Conservation (phyloP, 2,329 filamentous ascomycete species). For the Colletotrichum incanum region DNA sequence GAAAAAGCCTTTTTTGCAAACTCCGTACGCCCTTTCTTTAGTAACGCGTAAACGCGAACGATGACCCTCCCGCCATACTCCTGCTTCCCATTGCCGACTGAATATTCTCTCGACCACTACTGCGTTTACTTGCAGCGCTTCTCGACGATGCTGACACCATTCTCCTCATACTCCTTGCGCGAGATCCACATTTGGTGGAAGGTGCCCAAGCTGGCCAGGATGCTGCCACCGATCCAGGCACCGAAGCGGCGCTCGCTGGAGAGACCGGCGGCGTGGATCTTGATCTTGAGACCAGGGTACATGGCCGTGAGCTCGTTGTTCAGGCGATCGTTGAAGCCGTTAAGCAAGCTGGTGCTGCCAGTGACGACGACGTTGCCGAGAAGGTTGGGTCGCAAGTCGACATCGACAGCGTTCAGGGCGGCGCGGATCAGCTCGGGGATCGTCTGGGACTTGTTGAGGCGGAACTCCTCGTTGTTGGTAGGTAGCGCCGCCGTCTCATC, state of each 20-base stretch:
- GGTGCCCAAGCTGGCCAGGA: conserved; percentile 93
- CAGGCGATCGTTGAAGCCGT: conserved; percentile 92
- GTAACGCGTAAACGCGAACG: conserved; percentile 28
- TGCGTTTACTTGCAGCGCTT: conserved; percentile 88
- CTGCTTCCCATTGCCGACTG: conserved; percentile 26
- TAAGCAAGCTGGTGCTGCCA: conserved; percentile 87
- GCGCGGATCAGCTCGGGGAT: conserved; percentile 87
- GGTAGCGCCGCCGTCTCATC: conserved; percentile 84
- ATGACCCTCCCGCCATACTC: conserved; percentile 38
- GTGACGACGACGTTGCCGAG: conserved; percentile 94
- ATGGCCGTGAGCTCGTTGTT: conserved; percentile 86
- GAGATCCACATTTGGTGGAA: conserved; percentile 99
- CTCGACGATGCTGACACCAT: conserved; percentile 90
- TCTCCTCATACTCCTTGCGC: conserved; percentile 97
- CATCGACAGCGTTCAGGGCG: conserved; percentile 85
- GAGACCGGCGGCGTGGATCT: conserved; percentile 89
- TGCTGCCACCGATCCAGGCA: conserved; percentile 96
- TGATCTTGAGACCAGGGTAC: conserved; percentile 89
- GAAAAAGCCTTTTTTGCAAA: conserved; percentile 36
- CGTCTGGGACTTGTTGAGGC: conserved; percentile 80
- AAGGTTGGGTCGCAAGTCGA: conserved; percentile 87
- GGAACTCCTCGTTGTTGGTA: conserved; percentile 54
- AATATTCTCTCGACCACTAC: not conserved
- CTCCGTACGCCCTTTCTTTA: conserved; percentile 39
- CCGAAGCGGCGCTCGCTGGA: conserved; percentile 92